phyloP scores from a whole-genome alignment of 2,329 filamentous ascomycete genomes.

The Zymoseptoria passerinii region DNA sequence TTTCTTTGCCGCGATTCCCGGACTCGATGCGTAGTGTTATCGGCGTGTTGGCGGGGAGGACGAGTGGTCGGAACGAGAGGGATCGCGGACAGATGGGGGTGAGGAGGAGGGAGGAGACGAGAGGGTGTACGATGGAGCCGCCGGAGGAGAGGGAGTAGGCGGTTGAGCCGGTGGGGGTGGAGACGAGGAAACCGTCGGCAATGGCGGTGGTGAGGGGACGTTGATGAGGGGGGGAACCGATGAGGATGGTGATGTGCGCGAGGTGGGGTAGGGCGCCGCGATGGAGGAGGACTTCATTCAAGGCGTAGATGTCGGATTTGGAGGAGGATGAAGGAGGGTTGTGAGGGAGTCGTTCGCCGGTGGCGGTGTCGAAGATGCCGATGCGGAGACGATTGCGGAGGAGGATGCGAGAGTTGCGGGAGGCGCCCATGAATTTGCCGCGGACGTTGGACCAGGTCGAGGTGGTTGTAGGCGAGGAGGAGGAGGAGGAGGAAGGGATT shows the following conservation, averaged over 20 bases:
- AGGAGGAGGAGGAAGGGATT: constrained; percentile 14
- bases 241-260: constrained; percentile 82
- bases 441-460: constrained; percentile 59
- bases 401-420: constrained; percentile 69
- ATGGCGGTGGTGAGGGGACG: constrained; percentile 89
- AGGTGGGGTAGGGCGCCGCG: constrained; percentile 83
- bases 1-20: constrained; percentile 41
- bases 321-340: constrained; percentile 26
- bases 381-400: constrained; percentile 82
- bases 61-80: constrained; percentile 82
- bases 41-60: constrained; percentile 76
- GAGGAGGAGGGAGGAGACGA: constrained; percentile 79
- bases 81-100: constrained; percentile 92
- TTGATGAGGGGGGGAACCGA: constrained; percentile 52
- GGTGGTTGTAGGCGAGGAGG: too few relatives aligned
- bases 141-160: constrained; percentile 92
- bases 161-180: constrained; percentile 88
- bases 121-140: constrained; percentile 86
- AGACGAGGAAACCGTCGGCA: constrained; percentile 89
- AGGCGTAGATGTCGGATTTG: constrained; percentile 53
- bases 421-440: constrained; percentile 72
- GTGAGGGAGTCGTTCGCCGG: constrained; percentile 45
- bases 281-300: constrained; percentile 94
- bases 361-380: constrained; percentile 61
- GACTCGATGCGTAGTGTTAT: constrained; percentile 74